Percentiles rank a stretch among this genome's conserved stretches.
Evolutionary conservation across 352 stramenopile species (phyloP).

Genomic region (Globisporangium parvum): DNA sequence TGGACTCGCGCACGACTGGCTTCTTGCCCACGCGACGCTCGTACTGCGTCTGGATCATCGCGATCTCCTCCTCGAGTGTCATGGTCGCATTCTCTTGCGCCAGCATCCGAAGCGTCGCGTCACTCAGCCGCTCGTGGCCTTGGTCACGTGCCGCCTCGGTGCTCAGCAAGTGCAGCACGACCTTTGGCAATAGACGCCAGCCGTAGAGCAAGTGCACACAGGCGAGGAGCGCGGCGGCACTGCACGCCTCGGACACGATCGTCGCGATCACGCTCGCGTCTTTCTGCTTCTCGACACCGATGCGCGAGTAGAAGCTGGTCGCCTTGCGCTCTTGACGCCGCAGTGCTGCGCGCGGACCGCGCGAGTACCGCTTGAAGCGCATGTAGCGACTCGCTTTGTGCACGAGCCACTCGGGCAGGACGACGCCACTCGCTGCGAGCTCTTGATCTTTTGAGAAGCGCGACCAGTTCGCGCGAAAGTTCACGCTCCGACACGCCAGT

Average conservation of each 20-base stretch:
- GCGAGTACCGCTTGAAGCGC: conserved; percentile 79
- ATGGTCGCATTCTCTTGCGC: conserved; percentile 26
- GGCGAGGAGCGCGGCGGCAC: conserved; percentile 67
- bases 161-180: conserved; percentile 65
- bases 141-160: conserved; percentile 7
- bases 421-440: conserved; percentile 19
- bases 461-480: conserved; percentile 69
- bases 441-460: conserved; percentile 48
- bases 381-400: conserved; percentile 79
- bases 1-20: conserved; percentile 33
- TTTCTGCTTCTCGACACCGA: conserved; percentile 51
- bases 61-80: conserved; percentile 66
- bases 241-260: conserved; percentile 73
- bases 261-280: conserved; percentile 60
- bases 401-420: conserved; percentile 57
- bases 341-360: conserved; percentile 50
- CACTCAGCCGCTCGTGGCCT: conserved; percentile 21
- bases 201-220: conserved; percentile 78
- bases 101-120: conserved; percentile 35
- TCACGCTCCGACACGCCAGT: conserved; percentile 72
- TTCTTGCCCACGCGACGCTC: conserved; percentile 56
- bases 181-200: conserved; percentile 53
- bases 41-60: conserved; percentile 74
- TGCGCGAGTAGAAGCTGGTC: conserved; percentile 73
- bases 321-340: conserved; percentile 59